Percentiles rank a stretch among this genome's conserved stretches.
Evolutionary conservation across 1,284 basidiomycete species (phyloP).

Genomic region (Cutaneotrichosporon sp.): DNA sequence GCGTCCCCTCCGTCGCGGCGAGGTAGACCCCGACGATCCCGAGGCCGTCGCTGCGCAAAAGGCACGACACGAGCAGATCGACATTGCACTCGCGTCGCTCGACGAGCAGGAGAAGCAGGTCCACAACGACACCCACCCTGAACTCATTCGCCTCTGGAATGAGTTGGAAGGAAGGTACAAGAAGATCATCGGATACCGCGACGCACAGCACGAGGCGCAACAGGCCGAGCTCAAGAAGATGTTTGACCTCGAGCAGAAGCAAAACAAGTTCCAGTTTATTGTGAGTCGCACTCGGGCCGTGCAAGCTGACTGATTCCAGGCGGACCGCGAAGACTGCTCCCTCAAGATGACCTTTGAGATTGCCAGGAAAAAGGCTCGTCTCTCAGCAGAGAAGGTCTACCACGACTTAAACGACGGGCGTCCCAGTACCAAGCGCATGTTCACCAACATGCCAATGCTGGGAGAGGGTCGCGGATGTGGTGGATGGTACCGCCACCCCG

Average conservation of each 20-base stretch:
- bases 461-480: slow-evolving; percentile 37
- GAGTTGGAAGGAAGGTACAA: slow-evolving; percentile 34
- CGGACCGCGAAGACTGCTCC: slow-evolving; percentile 28
- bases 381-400: slow-evolving; percentile 30
- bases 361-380: slow-evolving; percentile 25
- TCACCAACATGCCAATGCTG: slow-evolving; percentile 30
- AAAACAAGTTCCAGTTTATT: slow-evolving; percentile 22
- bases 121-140: slow-evolving; percentile 29
- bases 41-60: slow-evolving; percentile 44
- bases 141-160: slow-evolving; percentile 32
- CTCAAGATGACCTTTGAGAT: slow-evolving; percentile 28
- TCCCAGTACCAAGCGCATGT: slow-evolving; percentile 24
- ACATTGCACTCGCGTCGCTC: slow-evolving; percentile 36
- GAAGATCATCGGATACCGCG: slow-evolving; percentile 22
- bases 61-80: slow-evolving; percentile 26
- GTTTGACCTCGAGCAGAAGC: slow-evolving; percentile 13
- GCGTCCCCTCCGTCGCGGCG: slow-evolving; percentile 42
- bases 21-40: slow-evolving; percentile 50
- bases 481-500: slow-evolving; percentile 30
- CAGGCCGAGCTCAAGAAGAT: slow-evolving; percentile 23
- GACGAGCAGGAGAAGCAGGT: slow-evolving; percentile 36
- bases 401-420: slow-evolving; percentile 23
- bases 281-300: slow-evolving; percentile 22
- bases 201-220: slow-evolving; percentile 16
- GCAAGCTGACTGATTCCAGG: slow-evolving; percentile 21